Evolutionary conservation across 306 rosid genomes (phyloP).

Genomic region (Quillaja saponaria): DNA sequence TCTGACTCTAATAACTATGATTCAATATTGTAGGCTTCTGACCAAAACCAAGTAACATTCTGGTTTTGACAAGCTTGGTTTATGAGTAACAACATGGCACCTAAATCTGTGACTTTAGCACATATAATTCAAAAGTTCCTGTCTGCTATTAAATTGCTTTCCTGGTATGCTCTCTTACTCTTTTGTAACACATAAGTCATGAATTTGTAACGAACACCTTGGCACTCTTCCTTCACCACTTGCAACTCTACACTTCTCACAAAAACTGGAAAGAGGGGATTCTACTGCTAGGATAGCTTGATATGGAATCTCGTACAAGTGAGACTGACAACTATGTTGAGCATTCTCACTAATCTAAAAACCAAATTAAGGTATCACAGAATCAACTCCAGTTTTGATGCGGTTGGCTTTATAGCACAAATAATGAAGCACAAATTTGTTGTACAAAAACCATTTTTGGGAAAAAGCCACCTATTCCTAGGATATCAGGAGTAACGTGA

Average conservation of each 20-base stretch:
- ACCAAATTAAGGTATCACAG: too few relatives aligned
- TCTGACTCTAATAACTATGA: not conserved
- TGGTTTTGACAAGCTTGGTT: not conserved
- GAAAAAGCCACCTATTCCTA: too few relatives aligned
- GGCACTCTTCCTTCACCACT: not conserved
- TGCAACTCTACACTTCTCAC: not conserved
- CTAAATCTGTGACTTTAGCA: not conserved
- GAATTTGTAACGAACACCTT: not conserved
- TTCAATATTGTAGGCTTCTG: too few relatives aligned
- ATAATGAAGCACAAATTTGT: too few relatives aligned
- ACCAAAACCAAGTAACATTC: not conserved
- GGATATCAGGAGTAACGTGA: too few relatives aligned
- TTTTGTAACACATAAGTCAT: not conserved
- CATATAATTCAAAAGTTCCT: not conserved
- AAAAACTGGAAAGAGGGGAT: not conserved
- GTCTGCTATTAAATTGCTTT: not conserved
- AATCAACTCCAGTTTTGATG: too few relatives aligned
- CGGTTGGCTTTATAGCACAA: too few relatives aligned
- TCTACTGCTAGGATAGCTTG: not conserved
- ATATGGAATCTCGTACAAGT: not conserved
- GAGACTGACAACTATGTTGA: conserved; percentile 1
- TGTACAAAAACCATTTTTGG: too few relatives aligned
- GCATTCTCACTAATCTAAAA: too few relatives aligned
- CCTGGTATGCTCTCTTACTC: not conserved
- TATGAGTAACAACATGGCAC: not conserved